Conservation (phyloP, 129 eudicot genomes). For the Dittrichia graveolens region DNA sequence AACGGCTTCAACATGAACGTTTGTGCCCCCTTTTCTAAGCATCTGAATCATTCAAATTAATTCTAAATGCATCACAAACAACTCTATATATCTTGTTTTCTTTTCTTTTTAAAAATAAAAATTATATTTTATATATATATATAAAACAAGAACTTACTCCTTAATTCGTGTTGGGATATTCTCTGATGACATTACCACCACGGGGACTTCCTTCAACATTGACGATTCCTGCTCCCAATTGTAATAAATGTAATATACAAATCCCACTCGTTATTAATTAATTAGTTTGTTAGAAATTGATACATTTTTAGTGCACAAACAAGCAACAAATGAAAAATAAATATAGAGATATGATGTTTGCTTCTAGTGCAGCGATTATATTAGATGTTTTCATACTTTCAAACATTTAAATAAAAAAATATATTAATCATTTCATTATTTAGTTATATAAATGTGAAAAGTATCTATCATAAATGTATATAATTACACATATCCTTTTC, state of each 20-base stretch:
- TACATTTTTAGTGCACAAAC: background rate
- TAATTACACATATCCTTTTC: too few species aligned
- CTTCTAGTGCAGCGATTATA: too few species aligned
- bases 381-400: too few species aligned
- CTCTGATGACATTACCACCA: constrained; percentile 85
- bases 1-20: constrained; percentile 84
- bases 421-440: too few species aligned
- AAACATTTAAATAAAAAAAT: too few species aligned
- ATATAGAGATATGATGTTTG: background rate
- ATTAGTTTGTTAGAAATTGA: background rate
- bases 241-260: background rate
- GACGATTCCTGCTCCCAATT: constrained; percentile 65
- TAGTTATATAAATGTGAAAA: too few species aligned
- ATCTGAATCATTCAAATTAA: constrained; percentile 41
- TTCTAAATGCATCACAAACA: background rate
- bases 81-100: too few species aligned
- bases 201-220: constrained; percentile 69
- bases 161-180: constrained; percentile 72
- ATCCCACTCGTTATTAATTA: too few species aligned
- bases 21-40: constrained; percentile 81
- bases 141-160: constrained; percentile 39
- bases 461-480: too few species aligned
- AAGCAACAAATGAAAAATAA: background rate
- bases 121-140: too few species aligned
- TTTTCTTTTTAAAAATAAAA: too few species aligned